Base-by-base conservation (phyloP, 192 early-diverging fungal genomes). In the Martensiomyces pterosporus region DNA sequence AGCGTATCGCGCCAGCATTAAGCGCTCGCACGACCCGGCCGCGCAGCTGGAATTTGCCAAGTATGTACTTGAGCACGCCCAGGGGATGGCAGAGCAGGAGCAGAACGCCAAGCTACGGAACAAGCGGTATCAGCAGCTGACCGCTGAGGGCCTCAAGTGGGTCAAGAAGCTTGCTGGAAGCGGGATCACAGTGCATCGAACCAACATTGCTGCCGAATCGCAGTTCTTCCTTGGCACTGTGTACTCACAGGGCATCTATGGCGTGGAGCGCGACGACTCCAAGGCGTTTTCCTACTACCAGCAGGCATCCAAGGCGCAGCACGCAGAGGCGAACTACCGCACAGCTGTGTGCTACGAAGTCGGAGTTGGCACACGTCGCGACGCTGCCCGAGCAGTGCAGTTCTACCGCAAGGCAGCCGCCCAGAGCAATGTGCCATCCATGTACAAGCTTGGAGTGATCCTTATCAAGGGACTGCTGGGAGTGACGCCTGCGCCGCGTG, bases 361-460 rank as follows among this genome's bases (percentile, higher is more conserved):
- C 18, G 94, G 93, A 19, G 84, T 87, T n/a, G 97, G 97, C 32
- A 93, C 91, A 13, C 89, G 91, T 43, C 70, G 84, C 7, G 92
- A 97, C 57, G 73, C 81, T 15, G 63, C 75, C 21, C 82, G 89
- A 8, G 85, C 94, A 0, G 76, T 91, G 25, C 90, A 94, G 63
- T 97, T 90, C 54, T 98, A 92, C 65, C 78, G 90, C 47, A 95
- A 97, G 72, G 88, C 93, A 0, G 94, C 93, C 1, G 82, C 85
- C 9, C 63, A 93, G 40, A 86, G 90, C 38, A 93, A 97, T 43
- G 87, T 92, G 10, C 85, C 92, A 0, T 92, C 90, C 19, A 98
- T 99, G 97, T 94, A 91, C 81, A 98, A 97, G 70, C 76, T 97
- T 15, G 97, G 92, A 16, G 85, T 93, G 80, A 87, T 97, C 13